These are phyloP conservation scores for Diaporthe vexans DNA, from an alignment of 2,329 filamentous ascomycete genomes.

Conservation along the genomic window DNA sequence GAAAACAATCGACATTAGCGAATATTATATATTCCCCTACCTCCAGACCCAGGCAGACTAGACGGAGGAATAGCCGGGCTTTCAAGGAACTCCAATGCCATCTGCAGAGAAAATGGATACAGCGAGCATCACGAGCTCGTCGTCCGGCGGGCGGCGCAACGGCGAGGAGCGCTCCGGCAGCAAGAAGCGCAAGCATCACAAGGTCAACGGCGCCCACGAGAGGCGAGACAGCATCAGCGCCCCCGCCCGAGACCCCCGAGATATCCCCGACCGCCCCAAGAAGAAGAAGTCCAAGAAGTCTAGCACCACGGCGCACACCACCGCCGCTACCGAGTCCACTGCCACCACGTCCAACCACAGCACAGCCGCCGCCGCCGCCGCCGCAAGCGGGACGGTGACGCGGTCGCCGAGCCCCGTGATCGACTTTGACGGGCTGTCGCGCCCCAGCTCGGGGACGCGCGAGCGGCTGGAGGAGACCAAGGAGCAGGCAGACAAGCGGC, in stretches of 20 bases:
- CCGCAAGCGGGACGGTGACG: slow-evolving; percentile 46
- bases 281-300: slow-evolving; percentile 43
- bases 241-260: slow-evolving; percentile 72
- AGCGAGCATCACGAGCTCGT: slow-evolving; percentile 38
- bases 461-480: slow-evolving; percentile 70
- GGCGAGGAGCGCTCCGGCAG: slow-evolving; percentile 38
- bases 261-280: slow-evolving; percentile 59
- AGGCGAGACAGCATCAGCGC: slow-evolving; percentile 70
- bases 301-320: neutral
- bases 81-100: neutral
- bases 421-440: slow-evolving; percentile 73
- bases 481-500: slow-evolving; percentile 64
- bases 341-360: slow-evolving; percentile 37
- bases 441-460: slow-evolving; percentile 74
- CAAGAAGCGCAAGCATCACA: slow-evolving; percentile 45
- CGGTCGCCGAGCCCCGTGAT: slow-evolving; percentile 70
- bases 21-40: neutral
- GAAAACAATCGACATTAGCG: neutral
- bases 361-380: slow-evolving; percentile 39
- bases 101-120: slow-evolving; percentile 37
- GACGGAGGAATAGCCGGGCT: neutral
- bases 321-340: neutral
- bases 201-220: slow-evolving; percentile 47
- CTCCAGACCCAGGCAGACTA: neutral
- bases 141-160: slow-evolving; percentile 37